A percentile compares a stretch with the other conserved stretches of the same genome.
These are phyloP conservation scores for Candida loeiensis DNA, from an alignment of 805 yeast genomes.

Conservation along the genomic window DNA sequence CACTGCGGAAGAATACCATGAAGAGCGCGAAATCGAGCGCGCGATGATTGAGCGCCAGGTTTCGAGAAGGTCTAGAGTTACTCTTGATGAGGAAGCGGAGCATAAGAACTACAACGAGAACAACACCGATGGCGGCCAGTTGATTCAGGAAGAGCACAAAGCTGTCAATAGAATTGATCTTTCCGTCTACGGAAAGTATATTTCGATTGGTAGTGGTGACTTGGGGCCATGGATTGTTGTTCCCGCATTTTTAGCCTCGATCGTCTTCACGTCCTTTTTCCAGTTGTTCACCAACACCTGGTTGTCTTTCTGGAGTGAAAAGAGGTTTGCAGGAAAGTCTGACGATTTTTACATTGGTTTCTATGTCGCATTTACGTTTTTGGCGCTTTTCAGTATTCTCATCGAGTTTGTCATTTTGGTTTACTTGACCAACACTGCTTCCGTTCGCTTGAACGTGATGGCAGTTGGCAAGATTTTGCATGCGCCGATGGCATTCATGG, in stretches of 20 bases:
- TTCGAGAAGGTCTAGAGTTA: constrained; percentile 8
- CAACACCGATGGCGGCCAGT: constrained; percentile 7
- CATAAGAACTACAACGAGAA: constrained; percentile 6
- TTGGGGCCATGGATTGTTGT: constrained; percentile 1
- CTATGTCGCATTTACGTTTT: constrained; percentile 57
- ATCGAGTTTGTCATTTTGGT: constrained; percentile 46
- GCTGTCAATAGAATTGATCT: constrained; percentile 27
- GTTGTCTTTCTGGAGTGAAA: constrained; percentile 78
- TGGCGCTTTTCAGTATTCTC: constrained; percentile 43
- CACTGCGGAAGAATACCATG: constrained; percentile 2
- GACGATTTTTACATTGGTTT: constrained; percentile 69
- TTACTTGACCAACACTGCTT: constrained; percentile 49
- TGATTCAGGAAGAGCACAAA: constrained; percentile 16
- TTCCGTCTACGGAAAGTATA: constrained; percentile 30
- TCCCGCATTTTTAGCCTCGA: constrained; percentile 12
- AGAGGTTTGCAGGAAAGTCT: constrained; percentile 45
- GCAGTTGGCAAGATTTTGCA: constrained; percentile 62
- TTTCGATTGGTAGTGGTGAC: constrained; percentile 17
- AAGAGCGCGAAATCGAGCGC: constrained; percentile 5
- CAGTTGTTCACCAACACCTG: constrained; percentile 65
- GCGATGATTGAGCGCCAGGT: constrained; percentile 7
- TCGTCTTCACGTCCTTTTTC: constrained; percentile 45
- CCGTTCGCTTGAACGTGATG: constrained; percentile 54
- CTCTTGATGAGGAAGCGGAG: constrained; percentile 10
- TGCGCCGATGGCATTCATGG: constrained; percentile 81